These are phyloP conservation scores for Xylaria castorea DNA, from an alignment of 495 filamentous ascomycete genomes.

Conservation along the genomic window DNA sequence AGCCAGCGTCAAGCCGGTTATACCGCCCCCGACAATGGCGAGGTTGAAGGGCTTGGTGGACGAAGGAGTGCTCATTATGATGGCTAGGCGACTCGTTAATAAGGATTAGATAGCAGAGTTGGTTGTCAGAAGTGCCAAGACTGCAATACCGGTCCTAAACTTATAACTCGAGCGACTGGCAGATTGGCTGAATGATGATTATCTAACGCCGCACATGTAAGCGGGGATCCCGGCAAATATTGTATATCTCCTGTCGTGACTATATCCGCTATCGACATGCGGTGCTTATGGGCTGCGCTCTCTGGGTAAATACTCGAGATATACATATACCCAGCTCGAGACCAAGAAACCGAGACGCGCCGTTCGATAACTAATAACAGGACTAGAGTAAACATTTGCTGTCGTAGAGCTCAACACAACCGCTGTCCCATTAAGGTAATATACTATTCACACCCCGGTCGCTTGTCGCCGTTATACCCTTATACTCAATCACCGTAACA, in stretches of 20 bases:
- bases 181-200: neutral
- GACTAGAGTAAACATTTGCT: conserved; percentile 2
- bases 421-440: neutral
- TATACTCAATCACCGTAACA: neutral
- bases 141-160: neutral
- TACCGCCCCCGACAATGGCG: conserved; percentile 64
- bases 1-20: conserved; percentile 60
- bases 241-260: neutral
- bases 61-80: conserved; percentile 8
- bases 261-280: neutral
- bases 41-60: conserved; percentile 42
- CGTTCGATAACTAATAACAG: neutral
- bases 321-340: neutral
- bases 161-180: neutral
- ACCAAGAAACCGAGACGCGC: neutral
- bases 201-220: neutral
- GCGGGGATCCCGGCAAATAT: conserved; percentile 22
- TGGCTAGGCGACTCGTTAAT: neutral
- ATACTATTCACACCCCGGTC: neutral
- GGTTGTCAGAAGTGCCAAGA: neutral
- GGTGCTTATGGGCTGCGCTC: neutral
- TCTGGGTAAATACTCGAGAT: neutral
- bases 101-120: neutral
- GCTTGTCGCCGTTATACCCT: neutral
- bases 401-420: neutral